Evolutionary conservation across 805 yeast genomes (phyloP).

Genomic region (Lachancea lanzarotensis): DNA sequence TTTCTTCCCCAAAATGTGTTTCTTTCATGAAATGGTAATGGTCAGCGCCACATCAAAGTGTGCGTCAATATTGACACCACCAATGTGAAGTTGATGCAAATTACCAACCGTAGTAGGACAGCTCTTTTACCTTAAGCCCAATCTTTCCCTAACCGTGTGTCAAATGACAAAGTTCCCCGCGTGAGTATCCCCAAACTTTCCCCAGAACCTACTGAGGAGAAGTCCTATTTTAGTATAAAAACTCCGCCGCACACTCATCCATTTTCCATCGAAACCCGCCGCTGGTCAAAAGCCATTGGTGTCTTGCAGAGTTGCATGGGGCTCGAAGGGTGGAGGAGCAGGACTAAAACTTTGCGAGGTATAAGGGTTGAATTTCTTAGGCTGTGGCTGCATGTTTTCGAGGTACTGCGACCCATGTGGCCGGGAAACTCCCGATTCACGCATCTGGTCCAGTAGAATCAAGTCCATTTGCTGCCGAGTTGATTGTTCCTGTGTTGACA

Average conservation of each 20-base stretch:
- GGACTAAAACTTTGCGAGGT: conserved; percentile 61
- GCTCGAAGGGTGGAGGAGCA: conserved; percentile 15
- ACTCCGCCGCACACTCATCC: background rate
- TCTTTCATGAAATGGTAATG: background rate
- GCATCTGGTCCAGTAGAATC: conserved; percentile 18
- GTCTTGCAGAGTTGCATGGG: conserved; percentile 2
- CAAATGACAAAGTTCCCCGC: background rate
- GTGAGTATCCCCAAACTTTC: background rate
- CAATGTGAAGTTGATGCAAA: background rate
- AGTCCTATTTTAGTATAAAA: background rate
- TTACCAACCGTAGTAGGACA: too few species aligned
- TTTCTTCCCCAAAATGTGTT: background rate
- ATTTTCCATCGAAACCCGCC: too few species aligned
- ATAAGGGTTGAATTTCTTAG: conserved; percentile 61
- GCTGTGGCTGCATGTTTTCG: conserved; percentile 24
- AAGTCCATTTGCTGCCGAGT: conserved; percentile 25
- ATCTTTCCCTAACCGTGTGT: background rate
- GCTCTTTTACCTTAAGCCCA: background rate
- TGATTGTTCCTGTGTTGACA: conserved; percentile 24
- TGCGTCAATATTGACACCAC: background rate
- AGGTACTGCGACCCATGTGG: conserved; percentile 10
- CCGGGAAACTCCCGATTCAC: conserved; percentile 6
- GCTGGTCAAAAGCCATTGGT: background rate
- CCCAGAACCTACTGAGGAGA: background rate
- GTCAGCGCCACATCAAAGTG: background rate